Conservation (phyloP, 805 yeast genomes). For the Kuraishia molischiana region DNA sequence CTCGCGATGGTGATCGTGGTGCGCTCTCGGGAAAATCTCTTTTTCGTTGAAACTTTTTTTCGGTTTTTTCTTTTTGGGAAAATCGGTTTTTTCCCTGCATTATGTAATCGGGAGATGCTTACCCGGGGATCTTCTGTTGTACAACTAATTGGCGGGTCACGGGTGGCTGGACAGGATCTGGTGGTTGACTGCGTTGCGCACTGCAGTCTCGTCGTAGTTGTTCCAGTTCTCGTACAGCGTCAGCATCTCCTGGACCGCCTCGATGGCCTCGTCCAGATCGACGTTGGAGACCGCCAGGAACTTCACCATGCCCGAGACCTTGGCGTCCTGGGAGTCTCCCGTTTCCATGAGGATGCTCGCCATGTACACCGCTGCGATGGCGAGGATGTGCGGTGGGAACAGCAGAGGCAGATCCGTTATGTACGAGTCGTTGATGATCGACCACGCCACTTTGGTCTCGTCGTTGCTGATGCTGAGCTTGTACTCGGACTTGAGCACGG, state of each 20-base stretch:
- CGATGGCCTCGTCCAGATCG: slow-evolving; percentile 67
- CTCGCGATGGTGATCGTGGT: too few relatives aligned
- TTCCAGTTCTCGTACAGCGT: slow-evolving; percentile 83
- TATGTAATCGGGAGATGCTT: too few relatives aligned
- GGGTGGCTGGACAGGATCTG: slow-evolving; percentile 17
- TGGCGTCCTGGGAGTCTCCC: slow-evolving; percentile 11
- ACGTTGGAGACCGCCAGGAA: slow-evolving; percentile 72
- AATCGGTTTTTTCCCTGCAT: too few relatives aligned
- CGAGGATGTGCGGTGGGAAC: slow-evolving; percentile 84
- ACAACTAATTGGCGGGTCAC: too few relatives aligned
- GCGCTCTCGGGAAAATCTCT: too few relatives aligned
- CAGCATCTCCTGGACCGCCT: slow-evolving; percentile 76
- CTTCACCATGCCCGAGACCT: slow-evolving; percentile 46
- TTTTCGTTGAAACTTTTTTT: too few relatives aligned
- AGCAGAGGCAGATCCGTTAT: slow-evolving; percentile 78
- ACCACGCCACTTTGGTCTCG: slow-evolving; percentile 84
- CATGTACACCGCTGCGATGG: slow-evolving; percentile 72
- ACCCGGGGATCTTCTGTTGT: too few relatives aligned
- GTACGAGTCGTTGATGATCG: slow-evolving; percentile 80
- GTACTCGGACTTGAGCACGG: slow-evolving; percentile 23
- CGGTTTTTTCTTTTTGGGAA: too few relatives aligned
- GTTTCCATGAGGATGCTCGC: slow-evolving; percentile 37
- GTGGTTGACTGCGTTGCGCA: slow-evolving; percentile 36
- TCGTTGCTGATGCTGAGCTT: slow-evolving; percentile 34
- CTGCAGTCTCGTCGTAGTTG: slow-evolving; percentile 59